These are phyloP conservation scores for Syzygium malaccense DNA, from an alignment of 441 rosid species.

Conservation along the genomic window DNA sequence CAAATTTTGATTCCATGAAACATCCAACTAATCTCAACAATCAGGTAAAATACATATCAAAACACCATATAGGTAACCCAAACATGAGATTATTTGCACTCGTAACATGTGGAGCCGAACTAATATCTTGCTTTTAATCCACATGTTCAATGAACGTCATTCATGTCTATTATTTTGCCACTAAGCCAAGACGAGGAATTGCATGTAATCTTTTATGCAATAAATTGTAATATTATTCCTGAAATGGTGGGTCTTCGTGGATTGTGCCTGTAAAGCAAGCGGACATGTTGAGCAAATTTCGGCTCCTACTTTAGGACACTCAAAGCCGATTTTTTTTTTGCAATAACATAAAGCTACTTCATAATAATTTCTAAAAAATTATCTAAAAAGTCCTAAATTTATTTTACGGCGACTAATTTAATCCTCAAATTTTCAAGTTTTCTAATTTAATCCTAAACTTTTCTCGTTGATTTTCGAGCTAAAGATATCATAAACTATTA, in stretches of 20 bases:
- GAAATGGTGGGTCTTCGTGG: neutral
- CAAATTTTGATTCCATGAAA: neutral
- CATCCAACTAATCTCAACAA: neutral
- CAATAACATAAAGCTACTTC: neutral
- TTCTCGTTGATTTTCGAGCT: too few species aligned
- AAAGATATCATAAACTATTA: neutral
- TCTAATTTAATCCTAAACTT: too few species aligned
- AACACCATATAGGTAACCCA: fast-evolving
- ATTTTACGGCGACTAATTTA: fast-evolving
- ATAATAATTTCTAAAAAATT: neutral
- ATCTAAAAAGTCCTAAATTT: too few species aligned
- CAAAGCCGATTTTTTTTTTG: neutral
- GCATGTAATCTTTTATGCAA: neutral
- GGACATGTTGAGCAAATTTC: neutral
- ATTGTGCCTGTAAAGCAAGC: neutral
- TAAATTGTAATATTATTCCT: neutral
- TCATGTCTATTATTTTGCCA: neutral
- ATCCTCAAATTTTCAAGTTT: too few species aligned
- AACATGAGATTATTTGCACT: neutral
- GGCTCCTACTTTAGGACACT: neutral
- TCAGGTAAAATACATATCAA: neutral
- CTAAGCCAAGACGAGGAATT: neutral
- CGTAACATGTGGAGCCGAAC: neutral
- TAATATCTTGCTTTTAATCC: neutral
- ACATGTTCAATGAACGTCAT: too few species aligned